A percentile compares a stretch with the other conserved stretches of the same genome.
phyloP scores from a whole-genome alignment of 768 basidiomycete genomes.

The Pisolithus marmoratus region DNA sequence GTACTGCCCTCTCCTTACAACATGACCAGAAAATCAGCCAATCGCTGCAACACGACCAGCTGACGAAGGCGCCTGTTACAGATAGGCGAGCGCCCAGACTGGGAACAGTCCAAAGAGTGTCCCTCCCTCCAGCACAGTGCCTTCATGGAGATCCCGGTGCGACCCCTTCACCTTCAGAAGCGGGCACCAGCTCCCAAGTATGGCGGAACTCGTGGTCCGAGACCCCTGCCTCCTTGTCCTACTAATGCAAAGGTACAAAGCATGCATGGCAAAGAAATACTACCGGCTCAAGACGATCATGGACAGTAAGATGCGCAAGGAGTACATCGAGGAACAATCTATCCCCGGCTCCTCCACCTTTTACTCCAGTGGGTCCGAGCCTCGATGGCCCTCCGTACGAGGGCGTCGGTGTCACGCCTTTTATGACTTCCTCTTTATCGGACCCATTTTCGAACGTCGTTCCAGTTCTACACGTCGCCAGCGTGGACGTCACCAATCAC shows the following conservation, averaged over 20 bases:
- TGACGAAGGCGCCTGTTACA: slow-evolving; percentile 8
- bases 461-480: slow-evolving; percentile 14
- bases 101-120: slow-evolving; percentile 10
- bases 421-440: slow-evolving; percentile 15
- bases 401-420: slow-evolving; percentile 12
- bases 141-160: not conserved
- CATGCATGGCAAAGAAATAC: not conserved
- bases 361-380: slow-evolving; percentile 28
- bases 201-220: slow-evolving; percentile 4
- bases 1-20: slow-evolving; percentile 34
- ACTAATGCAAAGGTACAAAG: not conserved
- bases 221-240: slow-evolving; percentile 25
- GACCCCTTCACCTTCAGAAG: slow-evolving; percentile 8
- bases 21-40: slow-evolving; percentile 49
- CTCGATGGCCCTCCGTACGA: slow-evolving; percentile 33
- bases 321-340: slow-evolving; percentile 9
- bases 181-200: not conserved
- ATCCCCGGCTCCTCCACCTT: slow-evolving; percentile 29
- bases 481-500: slow-evolving; percentile 5
- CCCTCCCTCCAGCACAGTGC: slow-evolving; percentile 4
- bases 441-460: slow-evolving; percentile 18
- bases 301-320: slow-evolving; percentile 6
- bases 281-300: not conserved
- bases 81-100: slow-evolving; percentile 14
- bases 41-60: slow-evolving; percentile 7